Conservation (phyloP, 192 early-diverging fungal genomes). For the Entomortierella chlamydospora region DNA sequence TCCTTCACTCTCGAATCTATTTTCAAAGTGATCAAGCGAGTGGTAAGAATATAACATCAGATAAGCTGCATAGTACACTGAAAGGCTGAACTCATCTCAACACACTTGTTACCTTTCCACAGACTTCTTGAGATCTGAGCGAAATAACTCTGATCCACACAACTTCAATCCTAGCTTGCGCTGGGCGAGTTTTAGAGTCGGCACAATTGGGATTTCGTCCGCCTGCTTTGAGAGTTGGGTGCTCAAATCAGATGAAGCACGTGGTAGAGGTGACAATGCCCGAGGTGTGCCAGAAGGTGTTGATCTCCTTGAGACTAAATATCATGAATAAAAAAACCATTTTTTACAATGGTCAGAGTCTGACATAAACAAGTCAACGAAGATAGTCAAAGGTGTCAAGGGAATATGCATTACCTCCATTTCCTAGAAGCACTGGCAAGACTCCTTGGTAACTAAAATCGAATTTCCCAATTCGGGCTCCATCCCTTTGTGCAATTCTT, state of each 20-base stretch:
- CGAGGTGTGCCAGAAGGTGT: slow-evolving; percentile 56
- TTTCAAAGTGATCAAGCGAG: too few species aligned
- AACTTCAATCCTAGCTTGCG: slow-evolving; percentile 60
- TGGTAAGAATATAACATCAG: too few species aligned
- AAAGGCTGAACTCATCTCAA: too few species aligned
- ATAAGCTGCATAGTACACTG: too few species aligned
- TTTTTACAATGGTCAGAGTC: not conserved
- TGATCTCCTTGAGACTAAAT: slow-evolving; percentile 37
- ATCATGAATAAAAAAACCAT: not conserved
- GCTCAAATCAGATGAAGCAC: slow-evolving; percentile 26
- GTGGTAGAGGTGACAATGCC: slow-evolving; percentile 38
- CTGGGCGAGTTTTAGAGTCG: slow-evolving; percentile 61
- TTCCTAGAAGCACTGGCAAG: slow-evolving; percentile 54
- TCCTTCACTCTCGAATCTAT: slow-evolving; percentile 72
- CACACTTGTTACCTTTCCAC: slow-evolving; percentile 50
- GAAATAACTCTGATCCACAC: slow-evolving; percentile 62
- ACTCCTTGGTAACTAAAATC: slow-evolving; percentile 69
- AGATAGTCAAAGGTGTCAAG: too few species aligned
- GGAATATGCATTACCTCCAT: slow-evolving; percentile 15
- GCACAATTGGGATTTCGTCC: slow-evolving; percentile 57
- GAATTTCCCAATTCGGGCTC: slow-evolving; percentile 58
- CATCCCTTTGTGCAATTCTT: slow-evolving; percentile 51
- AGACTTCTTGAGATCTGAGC: slow-evolving; percentile 59
- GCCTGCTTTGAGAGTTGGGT: slow-evolving; percentile 39
- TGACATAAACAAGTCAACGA: too few species aligned